Base-by-base conservation (phyloP, 2,329 filamentous ascomycete genomes). In the Aquanectria penicillioides region DNA sequence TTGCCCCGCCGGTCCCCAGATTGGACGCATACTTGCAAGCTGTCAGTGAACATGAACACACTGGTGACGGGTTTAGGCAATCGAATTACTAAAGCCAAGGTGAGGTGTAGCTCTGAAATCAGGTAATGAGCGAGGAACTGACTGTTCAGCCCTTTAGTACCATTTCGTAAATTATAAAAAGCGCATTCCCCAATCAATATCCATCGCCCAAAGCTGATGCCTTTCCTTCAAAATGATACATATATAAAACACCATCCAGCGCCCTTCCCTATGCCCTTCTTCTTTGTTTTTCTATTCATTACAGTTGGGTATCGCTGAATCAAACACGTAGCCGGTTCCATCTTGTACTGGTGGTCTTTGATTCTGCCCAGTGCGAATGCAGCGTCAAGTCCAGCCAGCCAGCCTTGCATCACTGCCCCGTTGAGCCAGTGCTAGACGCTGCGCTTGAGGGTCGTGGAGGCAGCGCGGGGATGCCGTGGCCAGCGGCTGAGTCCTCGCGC, bases 341-440 rank as follows among this genome's bases (percentile, higher is more conserved):
- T 53, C 26, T 26, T 28, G 20, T 11, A 23, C 20, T 52, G 28
- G 23, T 40, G 22, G 28, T 20, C 43, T 18, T n/a, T n/a, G n/a
- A n/a, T n/a, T 36, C 23, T 53, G 18, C 15, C 41, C 28, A 52
- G 29, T 22, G 29, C 26, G 41, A 28, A 48, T 23, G 44, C 20
- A 46, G 20, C 23, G 22, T 15, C 29, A 34, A 37, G 23, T 20
- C 15, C 28, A 25, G 23, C 38, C 25, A 38, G 11, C 22, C 22
- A 8, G 13, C n/a, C 31, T 23, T n/a, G 47, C 25, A 26, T 71
- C 64, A 76, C 56, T 76, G 69, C 17, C 77, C 77, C 12, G 77
- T 78, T 6, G 78, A 79, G 18, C 77, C 77, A 11, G 78, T 80
- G 67, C 77, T 80, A 9, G 77, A 79, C 11, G 76, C 77, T 5